Conservation (phyloP, 2,329 filamentous ascomycete genomes). For the Hyphodiscus sp. region DNA sequence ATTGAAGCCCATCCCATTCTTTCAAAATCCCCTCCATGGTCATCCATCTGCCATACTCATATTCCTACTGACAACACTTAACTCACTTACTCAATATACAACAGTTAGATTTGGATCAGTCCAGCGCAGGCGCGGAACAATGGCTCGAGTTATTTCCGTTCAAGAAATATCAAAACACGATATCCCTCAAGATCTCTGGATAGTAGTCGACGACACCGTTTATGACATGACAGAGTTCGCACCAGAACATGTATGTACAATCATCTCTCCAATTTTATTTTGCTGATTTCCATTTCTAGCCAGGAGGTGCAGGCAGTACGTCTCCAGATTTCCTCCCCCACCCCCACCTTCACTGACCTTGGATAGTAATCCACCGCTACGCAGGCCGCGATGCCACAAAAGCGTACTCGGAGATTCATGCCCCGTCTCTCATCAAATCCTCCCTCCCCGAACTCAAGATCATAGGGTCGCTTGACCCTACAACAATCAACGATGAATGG, state of each 20-base stretch:
- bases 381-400: conserved; percentile 48
- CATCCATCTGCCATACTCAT: background rate
- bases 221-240: conserved; percentile 63
- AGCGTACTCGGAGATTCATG: conserved; percentile 46
- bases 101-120: background rate
- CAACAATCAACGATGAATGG: conserved; percentile 44
- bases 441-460: conserved; percentile 38
- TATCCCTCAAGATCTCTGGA: conserved; percentile 50
- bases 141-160: conserved; percentile 30
- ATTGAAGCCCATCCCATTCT: background rate
- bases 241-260: conserved; percentile 40
- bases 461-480: conserved; percentile 42
- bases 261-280: no score
- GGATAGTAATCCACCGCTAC: conserved; percentile 40
- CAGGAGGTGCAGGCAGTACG: conserved; percentile 50
- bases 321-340: conserved; percentile 3
- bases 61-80: background rate
- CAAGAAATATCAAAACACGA: conserved; percentile 44
- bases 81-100: no score
- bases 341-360: conserved; percentile 1
- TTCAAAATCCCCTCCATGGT: background rate
- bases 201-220: conserved; percentile 60
- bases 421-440: conserved; percentile 39
- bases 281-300: conserved; percentile 20
- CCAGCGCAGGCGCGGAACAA: background rate